Base-by-base conservation (phyloP, 2,329 filamentous ascomycete genomes). In the Fusarium pseudocircinatum region DNA sequence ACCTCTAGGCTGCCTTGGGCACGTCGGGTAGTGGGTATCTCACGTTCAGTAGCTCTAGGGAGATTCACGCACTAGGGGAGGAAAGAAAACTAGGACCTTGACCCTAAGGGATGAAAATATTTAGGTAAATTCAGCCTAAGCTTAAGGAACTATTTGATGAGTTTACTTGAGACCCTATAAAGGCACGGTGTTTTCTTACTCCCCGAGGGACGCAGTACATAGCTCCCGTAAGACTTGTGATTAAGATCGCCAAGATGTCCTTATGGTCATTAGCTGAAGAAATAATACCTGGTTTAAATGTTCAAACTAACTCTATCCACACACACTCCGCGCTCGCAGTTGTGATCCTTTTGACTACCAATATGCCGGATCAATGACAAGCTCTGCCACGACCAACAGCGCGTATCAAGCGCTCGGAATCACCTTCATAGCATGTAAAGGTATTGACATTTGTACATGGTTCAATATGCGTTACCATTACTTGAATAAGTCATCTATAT, bases 391-490 rank as follows among this genome's bases (percentile, higher is more conserved):
- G 10, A 7, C 4, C 6, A 24, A 20, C 12, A 20, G 28, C 22
- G 6, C 9, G 3, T 1, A 2, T 20, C 8, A 20, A 34, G 6
- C 6, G 2, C 30, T 24, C 4, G 12, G 9, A 34, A 34, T 24
- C 2, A 20, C 16, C 12, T 24, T 20, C 16, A 14, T 6, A 34
- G n/a, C 2, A 11, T 18, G 7, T 34, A 11, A 16, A n/a, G 9
- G 14, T 18, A 4, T 13, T 2, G 11, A 0, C 7, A n/a, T 4
- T 0, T 49, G 4, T 34, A 20, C 12, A 34, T 18, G 30, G 11
- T 20, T 24, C 8, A 34, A 15, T 8, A 34, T 4, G 12, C 3
- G 8, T 24, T 34, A 4, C n/a, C 16, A 24, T 24, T 50, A 2
- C 16, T 20, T 20, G 8, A 24, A 34, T 34, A 15, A 7, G 20